Evolutionary conservation across 257 asterid genomes (phyloP).

Genomic region (Orobanche coerulescens): DNA sequence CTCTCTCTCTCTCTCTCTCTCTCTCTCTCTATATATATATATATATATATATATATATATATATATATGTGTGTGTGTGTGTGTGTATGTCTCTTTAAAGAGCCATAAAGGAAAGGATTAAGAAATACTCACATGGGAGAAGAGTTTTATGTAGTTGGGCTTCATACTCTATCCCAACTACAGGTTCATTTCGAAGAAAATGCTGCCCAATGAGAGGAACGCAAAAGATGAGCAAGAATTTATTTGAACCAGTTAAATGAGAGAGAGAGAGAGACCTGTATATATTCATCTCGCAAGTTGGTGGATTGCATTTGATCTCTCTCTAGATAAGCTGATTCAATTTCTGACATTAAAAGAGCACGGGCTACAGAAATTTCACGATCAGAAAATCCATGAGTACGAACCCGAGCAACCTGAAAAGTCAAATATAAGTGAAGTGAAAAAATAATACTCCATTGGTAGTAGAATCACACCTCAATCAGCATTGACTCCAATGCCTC

Average conservation of each 20-base stretch:
- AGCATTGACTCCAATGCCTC: conserved; percentile 89
- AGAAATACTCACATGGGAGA: conserved; percentile 62
- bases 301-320: conserved; percentile 91
- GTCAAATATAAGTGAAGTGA: conserved; percentile 33
- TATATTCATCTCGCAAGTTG: conserved; percentile 76
- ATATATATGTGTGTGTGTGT: too few species aligned
- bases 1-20: too few species aligned
- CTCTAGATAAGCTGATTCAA: conserved; percentile 89
- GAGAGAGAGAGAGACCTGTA: conserved; percentile 46
- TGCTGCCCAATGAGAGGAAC: conserved; percentile 46
- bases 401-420: conserved; percentile 86
- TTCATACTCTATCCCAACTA: conserved; percentile 83
- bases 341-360: conserved; percentile 77
- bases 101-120: conserved; percentile 2
- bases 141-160: conserved; percentile 90
- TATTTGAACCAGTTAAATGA: conserved; percentile 17
- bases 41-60: too few species aligned
- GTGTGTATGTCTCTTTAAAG: too few species aligned
- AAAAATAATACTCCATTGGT: conserved; percentile 16
- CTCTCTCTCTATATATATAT: too few species aligned
- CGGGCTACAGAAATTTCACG: conserved; percentile 81
- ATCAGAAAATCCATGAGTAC: conserved; percentile 80
- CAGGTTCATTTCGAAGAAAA: conserved; percentile 90
- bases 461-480: conserved; percentile 59
- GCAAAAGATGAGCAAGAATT: conserved; percentile 17